phyloP scores from a whole-genome alignment of 108 stramenopile genomes.

The Conticribra guillardii region DNA sequence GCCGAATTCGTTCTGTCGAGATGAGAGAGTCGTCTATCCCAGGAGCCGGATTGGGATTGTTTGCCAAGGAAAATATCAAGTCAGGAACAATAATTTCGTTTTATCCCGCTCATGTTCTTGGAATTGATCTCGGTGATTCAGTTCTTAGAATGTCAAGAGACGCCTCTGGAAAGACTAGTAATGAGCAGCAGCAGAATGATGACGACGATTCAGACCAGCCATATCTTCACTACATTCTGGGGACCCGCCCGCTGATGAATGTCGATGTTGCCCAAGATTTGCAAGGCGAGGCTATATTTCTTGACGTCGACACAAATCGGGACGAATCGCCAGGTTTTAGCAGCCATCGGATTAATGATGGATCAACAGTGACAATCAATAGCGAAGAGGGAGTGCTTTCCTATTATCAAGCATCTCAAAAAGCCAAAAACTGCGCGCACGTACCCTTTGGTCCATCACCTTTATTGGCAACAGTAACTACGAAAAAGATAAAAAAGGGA shows the following conservation, averaged over 20 bases:
- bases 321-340: constrained; percentile 21
- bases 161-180: neutral
- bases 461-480: constrained; percentile 17
- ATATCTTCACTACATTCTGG: constrained; percentile 22
- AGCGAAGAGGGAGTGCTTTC: constrained; percentile 29
- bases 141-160: constrained; percentile 2
- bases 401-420: constrained; percentile 36
- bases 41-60: constrained; percentile 57
- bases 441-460: constrained; percentile 37
- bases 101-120: constrained; percentile 55
- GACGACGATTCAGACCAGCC: constrained; percentile 49
- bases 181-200: constrained; percentile 4
- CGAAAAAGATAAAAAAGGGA: constrained; percentile 16
- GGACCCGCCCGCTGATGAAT: constrained; percentile 10
- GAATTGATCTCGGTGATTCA: constrained; percentile 37
- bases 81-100: constrained; percentile 52
- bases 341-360: constrained; percentile 54
- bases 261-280: constrained; percentile 28
- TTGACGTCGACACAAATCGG: constrained; percentile 44
- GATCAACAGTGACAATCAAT: constrained; percentile 37
- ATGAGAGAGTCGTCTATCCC: constrained; percentile 38
- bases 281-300: constrained; percentile 15
- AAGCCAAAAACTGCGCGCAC: constrained; percentile 42
- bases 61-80: constrained; percentile 57
- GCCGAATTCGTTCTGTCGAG: constrained; percentile 19